phyloP scores from a whole-genome alignment of 352 stramenopile genomes.

The Phytopythium montanum region DNA sequence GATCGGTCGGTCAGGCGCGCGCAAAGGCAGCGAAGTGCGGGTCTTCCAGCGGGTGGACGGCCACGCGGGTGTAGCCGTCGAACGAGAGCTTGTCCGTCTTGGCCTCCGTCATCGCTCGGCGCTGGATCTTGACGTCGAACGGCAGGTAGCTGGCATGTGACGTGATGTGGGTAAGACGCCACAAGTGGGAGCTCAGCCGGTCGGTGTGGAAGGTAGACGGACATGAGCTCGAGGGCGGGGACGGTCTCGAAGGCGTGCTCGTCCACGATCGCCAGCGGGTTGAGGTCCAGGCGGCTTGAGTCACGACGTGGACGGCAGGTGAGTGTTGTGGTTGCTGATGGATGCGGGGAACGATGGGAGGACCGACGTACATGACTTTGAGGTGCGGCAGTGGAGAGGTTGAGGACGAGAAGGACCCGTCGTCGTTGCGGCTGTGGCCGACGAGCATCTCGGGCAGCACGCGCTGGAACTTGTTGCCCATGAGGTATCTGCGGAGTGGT shows the following conservation, averaged over 20 bases:
- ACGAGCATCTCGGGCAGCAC: slow-evolving; percentile 68
- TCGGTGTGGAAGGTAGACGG: slow-evolving; percentile 5
- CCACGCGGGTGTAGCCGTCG: slow-evolving; percentile 55
- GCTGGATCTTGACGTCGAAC: slow-evolving; percentile 73
- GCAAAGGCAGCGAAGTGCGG: slow-evolving; percentile 63
- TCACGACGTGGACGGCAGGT: background rate
- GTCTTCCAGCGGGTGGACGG: slow-evolving; percentile 48
- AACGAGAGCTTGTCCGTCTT: slow-evolving; percentile 67
- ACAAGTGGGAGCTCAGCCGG: background rate
- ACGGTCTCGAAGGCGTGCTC: slow-evolving; percentile 60
- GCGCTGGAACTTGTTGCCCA: slow-evolving; percentile 66
- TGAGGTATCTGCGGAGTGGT: slow-evolving; percentile 35
- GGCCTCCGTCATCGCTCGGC: slow-evolving; percentile 69
- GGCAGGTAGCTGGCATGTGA: slow-evolving; percentile 45
- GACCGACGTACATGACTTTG: slow-evolving; percentile 72
- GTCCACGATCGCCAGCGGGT: slow-evolving; percentile 66
- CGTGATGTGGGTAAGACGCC: background rate
- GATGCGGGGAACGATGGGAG: too few species aligned
- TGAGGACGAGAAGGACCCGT: slow-evolving; percentile 39
- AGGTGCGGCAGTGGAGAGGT: slow-evolving; percentile 50
- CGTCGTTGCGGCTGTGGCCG: slow-evolving; percentile 47
- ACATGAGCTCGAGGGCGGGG: slow-evolving; percentile 68
- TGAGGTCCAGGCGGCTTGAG: slow-evolving; percentile 65
- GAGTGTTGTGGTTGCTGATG: too few species aligned
- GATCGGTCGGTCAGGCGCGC: slow-evolving; percentile 7